A percentile compares a stretch with the other conserved stretches of the same genome.
Conservation (phyloP, 495 filamentous ascomycete genomes). For the Tuber indicum region DNA sequence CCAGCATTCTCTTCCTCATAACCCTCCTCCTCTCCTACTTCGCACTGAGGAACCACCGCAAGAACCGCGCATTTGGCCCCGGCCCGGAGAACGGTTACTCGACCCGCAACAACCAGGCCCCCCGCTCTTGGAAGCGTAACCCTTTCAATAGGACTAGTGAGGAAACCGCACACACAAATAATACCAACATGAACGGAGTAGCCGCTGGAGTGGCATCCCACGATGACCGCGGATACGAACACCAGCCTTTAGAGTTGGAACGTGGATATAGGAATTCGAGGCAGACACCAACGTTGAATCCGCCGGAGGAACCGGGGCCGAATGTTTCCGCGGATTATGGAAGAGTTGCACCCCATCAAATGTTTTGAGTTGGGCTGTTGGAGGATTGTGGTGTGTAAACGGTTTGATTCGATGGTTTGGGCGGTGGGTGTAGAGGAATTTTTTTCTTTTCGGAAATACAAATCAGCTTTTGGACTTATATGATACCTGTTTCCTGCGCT, state of each 20-base stretch:
- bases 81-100: constrained; percentile 16
- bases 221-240: not conserved
- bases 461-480: not conserved
- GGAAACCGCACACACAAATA: constrained; percentile 14
- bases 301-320: not conserved
- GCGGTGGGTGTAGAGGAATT: not conserved
- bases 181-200: constrained; percentile 7
- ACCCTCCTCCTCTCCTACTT: constrained; percentile 19
- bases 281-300: not conserved
- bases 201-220: constrained; percentile 2
- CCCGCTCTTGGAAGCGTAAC: constrained; percentile 11
- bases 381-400: not conserved
- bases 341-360: not conserved
- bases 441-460: not conserved
- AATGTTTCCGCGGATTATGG: not conserved
- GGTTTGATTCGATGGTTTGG: not conserved
- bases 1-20: constrained; percentile 7
- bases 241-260: not conserved
- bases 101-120: constrained; percentile 6
- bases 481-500: not conserved
- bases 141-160: constrained; percentile 17
- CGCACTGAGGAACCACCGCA: constrained; percentile 12
- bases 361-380: not conserved
- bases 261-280: not conserved
- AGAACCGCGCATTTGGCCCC: constrained; percentile 23